Conservation (phyloP, 306 rosid genomes). For the Fragaria ananassa region DNA sequence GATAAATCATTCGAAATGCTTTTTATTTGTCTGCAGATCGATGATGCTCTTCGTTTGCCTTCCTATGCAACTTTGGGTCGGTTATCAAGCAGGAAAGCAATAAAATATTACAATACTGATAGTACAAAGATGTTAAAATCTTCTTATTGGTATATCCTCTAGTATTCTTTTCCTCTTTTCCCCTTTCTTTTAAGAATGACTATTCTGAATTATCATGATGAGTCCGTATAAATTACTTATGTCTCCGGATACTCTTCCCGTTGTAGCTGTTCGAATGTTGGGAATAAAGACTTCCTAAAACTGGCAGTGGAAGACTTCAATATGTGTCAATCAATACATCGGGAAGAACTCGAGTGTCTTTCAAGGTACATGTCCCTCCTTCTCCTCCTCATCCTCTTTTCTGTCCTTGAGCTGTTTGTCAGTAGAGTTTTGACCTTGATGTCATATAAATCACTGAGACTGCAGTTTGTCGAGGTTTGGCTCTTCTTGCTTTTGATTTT, state of each 20-base stretch:
- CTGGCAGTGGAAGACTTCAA: constrained; percentile 85
- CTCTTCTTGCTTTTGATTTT: background rate
- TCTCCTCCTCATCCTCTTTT: constrained; percentile 14
- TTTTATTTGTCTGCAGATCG: constrained; percentile 41
- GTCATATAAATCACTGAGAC: background rate
- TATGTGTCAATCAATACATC: constrained; percentile 56
- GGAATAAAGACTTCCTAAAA: constrained; percentile 55
- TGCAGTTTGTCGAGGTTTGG: background rate
- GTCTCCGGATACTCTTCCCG: background rate
- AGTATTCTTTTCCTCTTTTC: background rate
- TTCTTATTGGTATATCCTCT: constrained; percentile 48
- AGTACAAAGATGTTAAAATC: constrained; percentile 60
- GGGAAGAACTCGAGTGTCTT: constrained; percentile 53
- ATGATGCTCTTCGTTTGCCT: constrained; percentile 56
- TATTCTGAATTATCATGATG: background rate
- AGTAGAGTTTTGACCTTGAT: background rate
- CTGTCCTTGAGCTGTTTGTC: background rate
- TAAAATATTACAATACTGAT: constrained; percentile 50
- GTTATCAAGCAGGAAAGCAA: constrained; percentile 50
- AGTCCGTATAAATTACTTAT: background rate
- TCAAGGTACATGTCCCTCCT: constrained; percentile 39
- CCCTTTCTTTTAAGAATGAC: background rate
- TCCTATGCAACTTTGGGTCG: constrained; percentile 58
- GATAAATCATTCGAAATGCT: constrained; percentile 13
- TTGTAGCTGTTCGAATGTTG: constrained; percentile 57